phyloP scores from a whole-genome alignment of 768 basidiomycete species.

The Coprinopsis marcescibilis region DNA sequence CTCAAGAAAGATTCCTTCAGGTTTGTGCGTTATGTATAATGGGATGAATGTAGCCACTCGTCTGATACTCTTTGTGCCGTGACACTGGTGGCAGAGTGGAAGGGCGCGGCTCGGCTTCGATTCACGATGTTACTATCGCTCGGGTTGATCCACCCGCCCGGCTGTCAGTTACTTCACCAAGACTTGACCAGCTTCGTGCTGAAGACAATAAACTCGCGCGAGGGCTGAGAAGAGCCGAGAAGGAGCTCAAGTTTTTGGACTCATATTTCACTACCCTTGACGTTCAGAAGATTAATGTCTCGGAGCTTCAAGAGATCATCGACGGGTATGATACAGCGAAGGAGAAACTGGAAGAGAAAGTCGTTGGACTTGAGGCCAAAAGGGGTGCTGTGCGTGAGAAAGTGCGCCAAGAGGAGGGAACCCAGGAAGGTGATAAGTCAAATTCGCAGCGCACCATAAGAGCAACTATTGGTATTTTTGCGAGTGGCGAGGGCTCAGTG shows the following conservation, averaged over 20 bases:
- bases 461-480: slow-evolving; percentile 31
- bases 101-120: slow-evolving; percentile 36
- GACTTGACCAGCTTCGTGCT: slow-evolving; percentile 19
- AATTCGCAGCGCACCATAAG: slow-evolving; percentile 10
- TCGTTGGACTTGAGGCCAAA: slow-evolving; percentile 23
- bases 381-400: too few relatives aligned
- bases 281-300: slow-evolving; percentile 23
- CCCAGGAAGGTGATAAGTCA: slow-evolving; percentile 14
- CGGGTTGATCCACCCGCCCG: slow-evolving; percentile 13
- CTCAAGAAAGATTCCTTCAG: slow-evolving; percentile 34
- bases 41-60: background rate
- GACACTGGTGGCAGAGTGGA: slow-evolving; percentile 31
- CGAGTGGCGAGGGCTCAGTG: slow-evolving; percentile 28
- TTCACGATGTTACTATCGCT: slow-evolving; percentile 38
- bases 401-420: slow-evolving; percentile 18
- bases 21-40: slow-evolving; percentile 17
- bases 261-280: slow-evolving; percentile 29
- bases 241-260: slow-evolving; percentile 21
- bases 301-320: slow-evolving; percentile 22
- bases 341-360: slow-evolving; percentile 26
- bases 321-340: slow-evolving; percentile 26
- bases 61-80: background rate
- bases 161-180: slow-evolving; percentile 19
- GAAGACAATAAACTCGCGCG: slow-evolving; percentile 19
- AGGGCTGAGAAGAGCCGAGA: background rate